Base-by-base conservation (phyloP, 192 early-diverging fungal species). In the Chytriomyces sp. region DNA sequence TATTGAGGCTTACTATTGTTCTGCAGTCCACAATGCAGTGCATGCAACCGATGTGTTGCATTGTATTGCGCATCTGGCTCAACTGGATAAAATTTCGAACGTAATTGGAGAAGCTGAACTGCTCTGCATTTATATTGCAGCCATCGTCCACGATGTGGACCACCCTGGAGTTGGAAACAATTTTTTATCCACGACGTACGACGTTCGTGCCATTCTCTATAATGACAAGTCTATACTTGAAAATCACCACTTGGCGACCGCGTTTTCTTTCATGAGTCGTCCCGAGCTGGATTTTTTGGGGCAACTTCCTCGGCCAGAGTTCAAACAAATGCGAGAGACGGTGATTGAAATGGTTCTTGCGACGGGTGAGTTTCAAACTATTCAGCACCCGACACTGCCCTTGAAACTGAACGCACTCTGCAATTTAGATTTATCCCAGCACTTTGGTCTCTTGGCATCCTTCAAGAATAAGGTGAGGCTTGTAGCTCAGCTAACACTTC, bases 21-120 rank as follows among this genome's bases (percentile, higher is more conserved):
- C 14, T 12, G 44, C 44, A 85, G 83, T 84, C 59, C 86, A 88
- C 64, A 88, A 88, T 68, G 79, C 84, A 56, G 77, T 72, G 5
- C 86, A 88, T 67, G 86, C 86, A 4, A 72, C 76, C 32, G 86
- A 88, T 63, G 86, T 88, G 25, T 68, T 87, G 3, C 86, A 88
- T 38, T 74, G 73, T 32, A 80, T 77, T 5, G 75, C 77, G 44
- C 80, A 75, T 36, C 78, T 87, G 52, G 34, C 77, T 30, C 60
- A 69, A 49, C 41, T 53, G 5, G 70, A 75, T 28, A 67, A 36
- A 25, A 39, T 84, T 17, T 74, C 64, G 12, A 26, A 64, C 19
- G 52, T 58, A 8, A 59, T 72, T 36, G 72, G 77, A 19, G 84
- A 84, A 39, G 40, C 78, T 28, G 86, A 88, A 39, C 39, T 84